Percentiles rank a stretch among this genome's conserved stretches.
Conservation (phyloP, 805 yeast species). For the Starmerella tilneyi region DNA sequence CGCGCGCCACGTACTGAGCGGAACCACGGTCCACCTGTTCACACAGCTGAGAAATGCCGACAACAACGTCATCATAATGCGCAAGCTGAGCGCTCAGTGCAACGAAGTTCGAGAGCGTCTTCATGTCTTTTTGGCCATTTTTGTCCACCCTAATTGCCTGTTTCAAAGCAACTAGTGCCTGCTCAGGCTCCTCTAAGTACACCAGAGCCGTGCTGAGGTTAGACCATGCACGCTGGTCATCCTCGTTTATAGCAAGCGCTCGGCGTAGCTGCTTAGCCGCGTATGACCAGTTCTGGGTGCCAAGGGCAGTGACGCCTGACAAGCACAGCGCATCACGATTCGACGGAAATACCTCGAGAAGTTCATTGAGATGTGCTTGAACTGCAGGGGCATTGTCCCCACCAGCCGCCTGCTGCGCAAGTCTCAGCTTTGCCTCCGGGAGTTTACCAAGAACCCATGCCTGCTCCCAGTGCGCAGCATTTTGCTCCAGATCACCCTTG, state of each 20-base stretch:
- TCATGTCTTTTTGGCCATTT: constrained; percentile 65
- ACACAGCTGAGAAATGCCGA: constrained; percentile 59
- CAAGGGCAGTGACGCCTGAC: constrained; percentile 84
- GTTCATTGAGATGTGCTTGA: constrained; percentile 60
- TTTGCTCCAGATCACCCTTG: constrained; percentile 72
- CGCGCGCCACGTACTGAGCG: constrained; percentile 37
- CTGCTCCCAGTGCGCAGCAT: constrained; percentile 65
- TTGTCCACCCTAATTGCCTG: constrained; percentile 58
- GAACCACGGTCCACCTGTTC: constrained; percentile 48
- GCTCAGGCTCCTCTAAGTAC: constrained; percentile 51
- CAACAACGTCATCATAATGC: constrained; percentile 82
- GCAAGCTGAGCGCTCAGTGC: constrained; percentile 67
- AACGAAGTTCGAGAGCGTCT: constrained; percentile 79
- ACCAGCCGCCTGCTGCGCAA: constrained; percentile 52
- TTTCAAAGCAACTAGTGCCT: constrained; percentile 76
- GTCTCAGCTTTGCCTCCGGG: constrained; percentile 73
- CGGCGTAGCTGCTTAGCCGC: constrained; percentile 90
- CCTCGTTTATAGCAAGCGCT: constrained; percentile 76
- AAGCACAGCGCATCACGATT: constrained; percentile 78
- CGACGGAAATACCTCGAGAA: constrained; percentile 62
- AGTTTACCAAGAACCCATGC: constrained; percentile 83
- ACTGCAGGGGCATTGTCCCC: constrained; percentile 44
- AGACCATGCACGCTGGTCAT: constrained; percentile 78
- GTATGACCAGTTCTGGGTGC: constrained; percentile 53
- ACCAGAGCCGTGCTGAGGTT: constrained; percentile 76